phyloP scores from a whole-genome alignment of 2,329 filamentous ascomycete genomes.

The Epichloe hybrida region DNA sequence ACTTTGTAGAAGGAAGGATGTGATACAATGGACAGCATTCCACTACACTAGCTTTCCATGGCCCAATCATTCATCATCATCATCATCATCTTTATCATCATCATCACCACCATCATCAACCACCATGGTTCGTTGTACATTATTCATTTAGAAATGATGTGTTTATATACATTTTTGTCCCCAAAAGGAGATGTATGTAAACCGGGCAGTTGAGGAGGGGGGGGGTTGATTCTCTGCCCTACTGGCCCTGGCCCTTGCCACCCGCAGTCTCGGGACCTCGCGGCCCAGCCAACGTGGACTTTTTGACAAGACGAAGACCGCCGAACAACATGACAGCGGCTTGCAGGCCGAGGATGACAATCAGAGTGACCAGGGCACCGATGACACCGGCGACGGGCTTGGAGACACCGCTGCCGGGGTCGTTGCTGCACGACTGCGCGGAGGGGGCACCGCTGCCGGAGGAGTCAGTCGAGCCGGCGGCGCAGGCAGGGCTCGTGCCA shows the following conservation, averaged over 20 bases:
- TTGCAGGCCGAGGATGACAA: constrained; percentile 33
- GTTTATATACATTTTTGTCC: not conserved
- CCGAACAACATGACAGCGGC: constrained; percentile 28
- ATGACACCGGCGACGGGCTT: constrained; percentile 70
- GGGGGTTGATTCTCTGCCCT: no score
- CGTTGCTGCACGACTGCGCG: constrained; percentile 9
- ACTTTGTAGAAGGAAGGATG: not conserved
- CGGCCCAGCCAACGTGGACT: constrained; percentile 21
- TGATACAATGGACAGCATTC: no score
- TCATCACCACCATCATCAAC: no score
- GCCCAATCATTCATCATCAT: no score
- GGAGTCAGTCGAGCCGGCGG: constrained; percentile 16
- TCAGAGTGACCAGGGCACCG: constrained; percentile 51
- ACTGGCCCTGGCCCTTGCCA: constrained; percentile 8
- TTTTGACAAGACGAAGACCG: constrained; percentile 35
- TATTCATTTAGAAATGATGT: no score
- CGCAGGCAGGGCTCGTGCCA: constrained; percentile 55
- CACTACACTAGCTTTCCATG: no score
- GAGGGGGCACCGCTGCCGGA: constrained; percentile 9
- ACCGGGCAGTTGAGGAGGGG: no score
- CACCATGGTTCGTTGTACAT: no score
- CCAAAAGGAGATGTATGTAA: not conserved
- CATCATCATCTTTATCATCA: no score
- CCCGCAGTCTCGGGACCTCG: constrained; percentile 5
- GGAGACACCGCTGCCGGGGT: constrained; percentile 38